Evolutionary conservation across 78 protist species (phyloP).

Genomic region (Acrasis kona): DNA sequence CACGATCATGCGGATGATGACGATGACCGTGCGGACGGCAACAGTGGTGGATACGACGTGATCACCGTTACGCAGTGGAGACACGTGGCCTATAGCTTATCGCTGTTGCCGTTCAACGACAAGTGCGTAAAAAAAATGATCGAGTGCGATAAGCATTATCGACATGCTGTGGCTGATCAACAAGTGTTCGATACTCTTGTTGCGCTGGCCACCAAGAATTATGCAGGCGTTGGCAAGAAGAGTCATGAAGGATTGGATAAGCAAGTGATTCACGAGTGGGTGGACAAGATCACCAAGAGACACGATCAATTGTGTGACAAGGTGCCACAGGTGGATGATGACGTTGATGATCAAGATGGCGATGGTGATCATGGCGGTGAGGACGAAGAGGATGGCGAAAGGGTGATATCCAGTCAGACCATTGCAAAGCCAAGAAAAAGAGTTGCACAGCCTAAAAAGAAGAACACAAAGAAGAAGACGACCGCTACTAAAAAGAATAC

Average conservation of each 20-base stretch:
- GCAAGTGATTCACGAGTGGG: too few relatives aligned
- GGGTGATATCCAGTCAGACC: neutral
- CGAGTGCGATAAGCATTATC: slow-evolving; percentile 37
- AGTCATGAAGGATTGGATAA: neutral
- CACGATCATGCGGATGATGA: too few relatives aligned
- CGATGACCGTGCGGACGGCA: too few relatives aligned
- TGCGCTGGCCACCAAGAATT: neutral
- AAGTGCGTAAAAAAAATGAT: slow-evolving; percentile 36
- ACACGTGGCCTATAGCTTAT: slow-evolving; percentile 52
- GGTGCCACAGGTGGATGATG: too few relatives aligned
- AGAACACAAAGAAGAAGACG: neutral
- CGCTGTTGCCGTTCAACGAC: slow-evolving; percentile 33
- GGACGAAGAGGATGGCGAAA: neutral
- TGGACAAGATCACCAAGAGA: too few relatives aligned
- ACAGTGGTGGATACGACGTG: too few relatives aligned
- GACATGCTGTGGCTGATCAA: slow-evolving; percentile 32
- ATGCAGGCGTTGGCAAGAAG: neutral
- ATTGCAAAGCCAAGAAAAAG: neutral
- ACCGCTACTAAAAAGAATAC: neutral
- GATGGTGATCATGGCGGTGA: neutral
- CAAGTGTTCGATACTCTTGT: slow-evolving; percentile 13
- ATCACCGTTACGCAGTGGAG: too few relatives aligned
- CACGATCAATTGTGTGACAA: too few relatives aligned
- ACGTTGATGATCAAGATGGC: too few relatives aligned
- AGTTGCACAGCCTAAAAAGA: neutral